phyloP scores from a whole-genome alignment of 805 yeast species.

The Torulaspora franciscae region DNA sequence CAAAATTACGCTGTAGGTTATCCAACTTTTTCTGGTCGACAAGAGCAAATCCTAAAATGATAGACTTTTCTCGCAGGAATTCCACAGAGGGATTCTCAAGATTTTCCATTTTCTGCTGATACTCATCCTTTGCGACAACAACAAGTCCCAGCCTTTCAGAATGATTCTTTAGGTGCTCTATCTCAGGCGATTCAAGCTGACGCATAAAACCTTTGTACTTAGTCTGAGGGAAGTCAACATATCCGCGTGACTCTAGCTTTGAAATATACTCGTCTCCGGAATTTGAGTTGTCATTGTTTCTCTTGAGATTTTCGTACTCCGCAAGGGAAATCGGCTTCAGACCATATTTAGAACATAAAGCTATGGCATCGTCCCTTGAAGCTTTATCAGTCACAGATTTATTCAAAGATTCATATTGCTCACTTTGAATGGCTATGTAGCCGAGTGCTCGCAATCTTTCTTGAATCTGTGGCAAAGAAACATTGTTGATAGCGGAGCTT shows the following conservation, averaged over 20 bases:
- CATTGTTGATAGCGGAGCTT: constrained; percentile 5
- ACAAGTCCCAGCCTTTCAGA: constrained; percentile 1
- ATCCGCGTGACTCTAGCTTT: constrained; percentile 11
- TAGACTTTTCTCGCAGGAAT: constrained; percentile 36
- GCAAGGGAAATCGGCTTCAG: constrained; percentile 12
- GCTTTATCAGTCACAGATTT: constrained; percentile 10
- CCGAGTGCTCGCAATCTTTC: constrained; percentile 14
- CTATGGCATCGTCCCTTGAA: constrained; percentile 12
- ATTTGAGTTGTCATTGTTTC: constrained; percentile 10
- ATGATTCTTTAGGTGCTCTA: constrained; percentile 12
- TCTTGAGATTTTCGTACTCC: constrained; percentile 15
- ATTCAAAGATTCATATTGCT: constrained; percentile 7
- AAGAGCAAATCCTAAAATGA: constrained; percentile 17
- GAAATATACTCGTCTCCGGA: constrained; percentile 18
- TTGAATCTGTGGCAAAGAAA: constrained; percentile 10
- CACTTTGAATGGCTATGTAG: constrained; percentile 11
- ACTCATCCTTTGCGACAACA: not conserved
- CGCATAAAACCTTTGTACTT: constrained; percentile 9
- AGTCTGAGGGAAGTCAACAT: constrained; percentile 12
- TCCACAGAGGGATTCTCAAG: constrained; percentile 29
- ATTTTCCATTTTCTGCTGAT: not conserved
- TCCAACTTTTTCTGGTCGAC: constrained; percentile 11
- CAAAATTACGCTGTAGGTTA: constrained; percentile 2
- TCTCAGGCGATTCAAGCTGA: constrained; percentile 9
- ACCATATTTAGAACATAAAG: constrained; percentile 17